These are phyloP conservation scores for Ogataea trehalophila DNA, from an alignment of 805 yeast species.

Conservation along the genomic window DNA sequence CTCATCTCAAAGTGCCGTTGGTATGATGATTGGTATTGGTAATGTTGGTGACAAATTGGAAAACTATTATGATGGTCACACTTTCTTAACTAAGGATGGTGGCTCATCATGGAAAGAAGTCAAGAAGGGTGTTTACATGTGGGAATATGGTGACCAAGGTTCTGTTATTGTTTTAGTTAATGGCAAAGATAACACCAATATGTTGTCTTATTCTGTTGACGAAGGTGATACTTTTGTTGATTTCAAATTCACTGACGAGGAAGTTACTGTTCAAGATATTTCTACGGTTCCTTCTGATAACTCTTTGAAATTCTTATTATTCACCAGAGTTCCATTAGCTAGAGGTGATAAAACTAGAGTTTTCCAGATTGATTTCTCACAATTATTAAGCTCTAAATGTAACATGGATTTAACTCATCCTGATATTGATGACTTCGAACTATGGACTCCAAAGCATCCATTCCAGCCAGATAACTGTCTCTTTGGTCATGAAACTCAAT, in stretches of 20 bases:
- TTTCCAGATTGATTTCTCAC: slow-evolving; percentile 54
- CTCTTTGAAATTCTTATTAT: slow-evolving; percentile 66
- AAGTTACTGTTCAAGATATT: slow-evolving; percentile 61
- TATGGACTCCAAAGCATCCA: slow-evolving; percentile 58
- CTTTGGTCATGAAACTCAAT: slow-evolving; percentile 63
- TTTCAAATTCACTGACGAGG: slow-evolving; percentile 54
- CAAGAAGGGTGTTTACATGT: slow-evolving; percentile 64
- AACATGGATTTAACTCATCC: slow-evolving; percentile 38
- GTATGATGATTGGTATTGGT: slow-evolving; percentile 80
- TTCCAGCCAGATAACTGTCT: slow-evolving; percentile 47
- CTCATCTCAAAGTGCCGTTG: slow-evolving; percentile 81
- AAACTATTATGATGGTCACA: slow-evolving; percentile 40
- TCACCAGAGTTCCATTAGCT: slow-evolving; percentile 45
- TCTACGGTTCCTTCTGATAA: slow-evolving; percentile 87
- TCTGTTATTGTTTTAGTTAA: slow-evolving; percentile 71
- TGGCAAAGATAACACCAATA: slow-evolving; percentile 53
- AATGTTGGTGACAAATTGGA: slow-evolving; percentile 70
- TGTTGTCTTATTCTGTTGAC: slow-evolving; percentile 61
- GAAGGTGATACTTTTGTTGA: slow-evolving; percentile 74
- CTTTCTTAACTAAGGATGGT: slow-evolving; percentile 73
- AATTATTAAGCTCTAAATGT: slow-evolving; percentile 46
- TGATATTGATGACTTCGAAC: slow-evolving; percentile 52
- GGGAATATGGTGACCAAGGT: slow-evolving; percentile 96
- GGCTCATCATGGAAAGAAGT: slow-evolving; percentile 83
- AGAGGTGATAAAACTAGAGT: slow-evolving; percentile 47